These are phyloP conservation scores for Chalciporus piperatus DNA, from an alignment of 768 basidiomycete genomes.

Conservation along the genomic window DNA sequence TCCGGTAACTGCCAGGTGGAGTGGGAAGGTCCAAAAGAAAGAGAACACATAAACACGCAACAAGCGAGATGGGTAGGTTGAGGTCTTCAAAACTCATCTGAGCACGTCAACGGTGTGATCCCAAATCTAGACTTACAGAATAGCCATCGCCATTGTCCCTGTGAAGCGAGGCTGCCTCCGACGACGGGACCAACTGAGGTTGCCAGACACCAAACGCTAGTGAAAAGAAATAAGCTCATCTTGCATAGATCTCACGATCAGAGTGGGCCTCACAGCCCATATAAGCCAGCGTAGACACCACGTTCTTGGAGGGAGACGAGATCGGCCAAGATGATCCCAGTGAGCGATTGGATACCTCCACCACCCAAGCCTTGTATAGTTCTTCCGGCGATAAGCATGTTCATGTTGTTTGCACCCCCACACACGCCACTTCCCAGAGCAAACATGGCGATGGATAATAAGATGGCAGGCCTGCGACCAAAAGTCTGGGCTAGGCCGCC, in stretches of 20 bases:
- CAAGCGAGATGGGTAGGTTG: conserved; percentile 37
- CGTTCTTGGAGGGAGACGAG: conserved; percentile 43
- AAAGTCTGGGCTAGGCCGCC: conserved; percentile 40
- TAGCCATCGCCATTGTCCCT: conserved; percentile 40
- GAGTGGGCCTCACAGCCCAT: conserved; percentile 10
- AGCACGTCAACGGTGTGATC: conserved; percentile 36
- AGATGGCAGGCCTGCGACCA: conserved; percentile 35
- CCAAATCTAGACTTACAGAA: conserved; percentile 31
- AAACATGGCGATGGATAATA: conserved; percentile 34
- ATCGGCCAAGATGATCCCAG: conserved; percentile 41
- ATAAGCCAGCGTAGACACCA: conserved; percentile 34
- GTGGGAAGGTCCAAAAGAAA: conserved; percentile 33
- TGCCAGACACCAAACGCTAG: conserved; percentile 35
- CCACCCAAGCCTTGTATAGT: conserved; percentile 36
- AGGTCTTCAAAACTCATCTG: conserved; percentile 36
- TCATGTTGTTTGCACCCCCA: conserved; percentile 25
- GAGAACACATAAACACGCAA: conserved; percentile 28
- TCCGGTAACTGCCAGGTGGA: conserved; percentile 31
- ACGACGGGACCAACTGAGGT: conserved; percentile 33
- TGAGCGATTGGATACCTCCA: conserved; percentile 34
- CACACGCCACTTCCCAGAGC: conserved; percentile 37
- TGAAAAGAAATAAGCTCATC: neutral
- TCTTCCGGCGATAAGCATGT: conserved; percentile 23
- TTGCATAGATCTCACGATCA: neutral
- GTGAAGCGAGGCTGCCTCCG: conserved; percentile 34